Conservation (phyloP, 768 basidiomycete genomes). For the Lentinus brumalis region DNA sequence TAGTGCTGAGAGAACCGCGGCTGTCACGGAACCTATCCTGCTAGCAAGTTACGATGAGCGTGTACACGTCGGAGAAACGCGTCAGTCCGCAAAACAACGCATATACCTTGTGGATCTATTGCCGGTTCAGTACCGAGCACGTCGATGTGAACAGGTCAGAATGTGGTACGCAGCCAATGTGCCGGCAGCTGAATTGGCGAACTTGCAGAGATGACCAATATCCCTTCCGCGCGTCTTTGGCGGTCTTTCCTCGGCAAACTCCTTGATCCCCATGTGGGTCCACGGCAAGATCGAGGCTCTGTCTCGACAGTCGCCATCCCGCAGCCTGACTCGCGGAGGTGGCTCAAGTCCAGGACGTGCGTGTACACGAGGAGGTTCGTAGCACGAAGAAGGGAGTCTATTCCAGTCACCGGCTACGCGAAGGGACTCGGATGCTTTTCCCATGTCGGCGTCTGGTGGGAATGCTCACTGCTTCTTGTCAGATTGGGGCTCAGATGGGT, state of each 20-base stretch:
- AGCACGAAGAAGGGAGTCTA: no score
- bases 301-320: no score
- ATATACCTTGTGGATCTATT: not conserved
- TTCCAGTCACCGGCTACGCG: no score
- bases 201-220: not conserved
- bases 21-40: slow-evolving; percentile 12
- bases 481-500: not conserved
- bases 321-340: no score
- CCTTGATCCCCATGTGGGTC: slow-evolving; percentile 11
- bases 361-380: no score
- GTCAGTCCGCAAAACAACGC: not conserved
- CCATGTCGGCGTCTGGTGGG: not conserved
- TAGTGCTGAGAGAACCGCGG: slow-evolving; percentile 1
- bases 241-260: slow-evolving; percentile 15
- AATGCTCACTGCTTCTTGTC: not conserved
- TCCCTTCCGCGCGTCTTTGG: not conserved
- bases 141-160: not conserved
- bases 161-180: no score
- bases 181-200: not conserved
- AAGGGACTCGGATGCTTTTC: not conserved
- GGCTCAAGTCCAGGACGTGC: no score
- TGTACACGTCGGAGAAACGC: not conserved
- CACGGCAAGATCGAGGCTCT: not conserved
- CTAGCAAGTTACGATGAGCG: not conserved
- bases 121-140: not conserved